Conservation (phyloP, 2,329 filamentous ascomycete genomes). For the Scytalidium sp. region DNA sequence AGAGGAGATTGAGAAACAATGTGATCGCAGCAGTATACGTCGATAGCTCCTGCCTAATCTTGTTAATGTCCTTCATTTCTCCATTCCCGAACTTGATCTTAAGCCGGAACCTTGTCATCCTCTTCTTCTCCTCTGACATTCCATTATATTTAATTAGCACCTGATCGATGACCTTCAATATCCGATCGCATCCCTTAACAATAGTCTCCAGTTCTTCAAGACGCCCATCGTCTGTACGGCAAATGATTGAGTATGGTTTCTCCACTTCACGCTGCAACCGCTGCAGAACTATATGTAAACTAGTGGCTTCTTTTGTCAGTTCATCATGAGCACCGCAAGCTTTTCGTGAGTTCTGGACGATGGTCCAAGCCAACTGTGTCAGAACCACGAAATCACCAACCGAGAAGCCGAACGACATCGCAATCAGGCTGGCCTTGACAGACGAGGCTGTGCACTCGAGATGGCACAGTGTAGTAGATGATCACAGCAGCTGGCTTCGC, state of each 20-base stretch:
- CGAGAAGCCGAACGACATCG: constrained; percentile 10
- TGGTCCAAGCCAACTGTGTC: constrained; percentile 4
- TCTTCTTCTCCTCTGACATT: constrained; percentile 7
- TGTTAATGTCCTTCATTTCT: constrained; percentile 9
- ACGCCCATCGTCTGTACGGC: constrained; percentile 19
- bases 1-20: constrained; percentile 5
- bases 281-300: constrained; percentile 49
- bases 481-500: too few relatives aligned
- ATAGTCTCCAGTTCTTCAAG: constrained; percentile 9
- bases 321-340: constrained; percentile 44
- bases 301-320: constrained; percentile 45
- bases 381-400: constrained; percentile 8
- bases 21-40: constrained; percentile 11
- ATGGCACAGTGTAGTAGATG: too few relatives aligned
- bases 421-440: too few relatives aligned
- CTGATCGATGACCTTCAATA: constrained; percentile 7
- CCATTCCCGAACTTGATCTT: constrained; percentile 14
- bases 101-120: constrained; percentile 2
- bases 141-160: constrained; percentile 14
- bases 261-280: constrained; percentile 52
- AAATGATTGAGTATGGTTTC: constrained; percentile 51
- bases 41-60: constrained; percentile 10
- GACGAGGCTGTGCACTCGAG: too few relatives aligned
- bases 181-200: constrained; percentile 5
- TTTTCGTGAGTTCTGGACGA: constrained; percentile 27